Conservation (phyloP, 2,329 filamentous ascomycete species). For the Fusarium chuoi region DNA sequence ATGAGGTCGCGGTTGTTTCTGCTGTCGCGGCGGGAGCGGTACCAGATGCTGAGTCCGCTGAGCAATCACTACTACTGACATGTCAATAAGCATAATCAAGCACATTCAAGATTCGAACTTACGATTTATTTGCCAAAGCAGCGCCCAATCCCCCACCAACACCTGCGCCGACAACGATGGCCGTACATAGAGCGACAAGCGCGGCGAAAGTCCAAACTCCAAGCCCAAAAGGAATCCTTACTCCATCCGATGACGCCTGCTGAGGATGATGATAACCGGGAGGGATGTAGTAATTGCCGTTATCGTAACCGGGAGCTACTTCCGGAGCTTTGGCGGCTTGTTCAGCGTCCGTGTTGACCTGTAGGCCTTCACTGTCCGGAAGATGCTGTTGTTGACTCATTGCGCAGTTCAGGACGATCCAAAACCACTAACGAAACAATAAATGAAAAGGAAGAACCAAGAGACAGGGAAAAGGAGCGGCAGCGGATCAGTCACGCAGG, state of each 20-base stretch:
- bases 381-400: constrained; percentile 21
- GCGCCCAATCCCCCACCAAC: constrained; percentile 32
- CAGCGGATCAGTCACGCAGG: not conserved
- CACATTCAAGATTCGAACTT: rapidly evolving
- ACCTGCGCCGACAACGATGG: constrained; percentile 29
- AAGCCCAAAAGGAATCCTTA: constrained; percentile 25
- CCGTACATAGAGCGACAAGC: constrained; percentile 22
- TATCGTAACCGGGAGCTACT: not conserved
- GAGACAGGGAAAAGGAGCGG: not conserved
- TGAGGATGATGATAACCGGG: constrained; percentile 9
- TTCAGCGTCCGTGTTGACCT: constrained; percentile 23
- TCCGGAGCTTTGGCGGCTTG: constrained; percentile 29
- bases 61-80: not conserved
- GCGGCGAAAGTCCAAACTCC: constrained; percentile 31
- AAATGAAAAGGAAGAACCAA: not conserved
- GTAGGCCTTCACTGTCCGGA: constrained; percentile 29
- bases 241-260: not conserved
- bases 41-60: not conserved
- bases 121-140: constrained; percentile 31
- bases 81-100: not conserved
- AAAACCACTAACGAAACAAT: not conserved
- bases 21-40: constrained; percentile 14
- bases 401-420: not conserved
- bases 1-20: constrained; percentile 14
- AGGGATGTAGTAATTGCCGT: constrained; percentile 18